Base-by-base conservation (phyloP, 345 rosid genomes). In the Gossypium ekmanianum region DNA sequence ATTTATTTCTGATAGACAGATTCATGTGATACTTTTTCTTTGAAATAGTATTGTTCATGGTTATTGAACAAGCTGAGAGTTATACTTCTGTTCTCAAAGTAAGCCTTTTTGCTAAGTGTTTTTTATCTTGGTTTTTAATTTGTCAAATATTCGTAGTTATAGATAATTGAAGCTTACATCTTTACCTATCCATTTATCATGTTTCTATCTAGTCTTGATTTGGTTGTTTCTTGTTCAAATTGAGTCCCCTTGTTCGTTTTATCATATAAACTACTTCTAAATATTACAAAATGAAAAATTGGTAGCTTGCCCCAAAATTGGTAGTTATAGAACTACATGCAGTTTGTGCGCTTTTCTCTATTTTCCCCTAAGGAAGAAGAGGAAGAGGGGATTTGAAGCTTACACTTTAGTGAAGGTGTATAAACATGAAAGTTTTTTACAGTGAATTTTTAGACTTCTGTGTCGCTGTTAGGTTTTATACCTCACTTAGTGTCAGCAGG, bases 81-180 rank as follows among this genome's bases (percentile, higher is more conserved):
- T 83, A 78, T 41, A 90, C 93, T 52, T 91, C 98, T 20, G 88
- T 86, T 52, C 95, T 94, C 78, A 92, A 89, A 94, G 97, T 92
- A 54, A 26, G 17, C 8, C 12, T 43, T 8, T 8, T 63, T 67
- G 26, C 68, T 61, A 27, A 6, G 34, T 71, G 2, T 64, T 26
- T 26, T 20, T 20, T 1, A 20, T 27, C 2, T 65, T 29, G 64
- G 69, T 50, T 61, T 27, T 45, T 22, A 9, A 13, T 17, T 52
- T n/a, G 39, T 54, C 11, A 24, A 63, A 27, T 24, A 41, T 50
- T 43, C 16, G 4, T 44, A 27, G 14, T 48, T 9, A 6, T 58
- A 39, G 73, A 80, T 0, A 63, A 43, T 29, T 69, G 11, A 69
- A 69, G 43, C 29, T 50, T 24, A 11, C 8, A 26, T 68, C 9